Conservation (phyloP, 2,329 filamentous ascomycete species). For the Claviceps arundinis region DNA sequence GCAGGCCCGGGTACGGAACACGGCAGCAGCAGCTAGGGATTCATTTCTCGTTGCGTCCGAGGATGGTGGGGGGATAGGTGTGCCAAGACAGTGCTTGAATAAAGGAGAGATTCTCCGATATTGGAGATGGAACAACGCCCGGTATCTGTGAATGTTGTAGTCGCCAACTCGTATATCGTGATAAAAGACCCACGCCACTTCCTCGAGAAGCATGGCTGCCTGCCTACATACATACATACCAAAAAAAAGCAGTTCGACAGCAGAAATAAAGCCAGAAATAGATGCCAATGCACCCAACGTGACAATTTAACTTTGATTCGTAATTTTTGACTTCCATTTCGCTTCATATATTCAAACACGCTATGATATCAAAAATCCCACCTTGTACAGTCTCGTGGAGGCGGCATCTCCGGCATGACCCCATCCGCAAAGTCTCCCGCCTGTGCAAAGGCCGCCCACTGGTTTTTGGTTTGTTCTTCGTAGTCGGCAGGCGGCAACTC, state of each 20-base stretch:
- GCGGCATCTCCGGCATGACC: slow-evolving; percentile 63
- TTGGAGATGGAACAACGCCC: neutral
- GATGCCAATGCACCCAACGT: no score
- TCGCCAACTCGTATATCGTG: no score
- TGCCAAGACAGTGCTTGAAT: slow-evolving; percentile 3
- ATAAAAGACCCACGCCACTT: no score
- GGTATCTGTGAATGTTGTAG: neutral
- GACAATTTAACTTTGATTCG: no score
- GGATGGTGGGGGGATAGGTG: neutral
- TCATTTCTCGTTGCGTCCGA: neutral
- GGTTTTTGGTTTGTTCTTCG: slow-evolving; percentile 43
- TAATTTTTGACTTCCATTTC: neutral
- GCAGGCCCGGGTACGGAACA: neutral
- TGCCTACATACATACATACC: no score
- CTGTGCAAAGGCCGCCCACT: slow-evolving; percentile 51
- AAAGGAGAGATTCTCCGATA: neutral
- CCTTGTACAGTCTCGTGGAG: slow-evolving; percentile 58
- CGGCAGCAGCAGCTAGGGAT: neutral
- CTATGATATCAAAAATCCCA: slow-evolving; percentile 55
- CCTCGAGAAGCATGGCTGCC: no score
- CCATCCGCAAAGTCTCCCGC: slow-evolving; percentile 57
- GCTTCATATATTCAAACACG: no score
- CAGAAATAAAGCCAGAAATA: no score
- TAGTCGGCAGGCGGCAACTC: slow-evolving; percentile 45
- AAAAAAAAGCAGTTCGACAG: no score